A percentile compares a stretch with the other conserved stretches of the same genome.
Conservation (phyloP, 352 stramenopile genomes). For the Pythium angustatum region DNA sequence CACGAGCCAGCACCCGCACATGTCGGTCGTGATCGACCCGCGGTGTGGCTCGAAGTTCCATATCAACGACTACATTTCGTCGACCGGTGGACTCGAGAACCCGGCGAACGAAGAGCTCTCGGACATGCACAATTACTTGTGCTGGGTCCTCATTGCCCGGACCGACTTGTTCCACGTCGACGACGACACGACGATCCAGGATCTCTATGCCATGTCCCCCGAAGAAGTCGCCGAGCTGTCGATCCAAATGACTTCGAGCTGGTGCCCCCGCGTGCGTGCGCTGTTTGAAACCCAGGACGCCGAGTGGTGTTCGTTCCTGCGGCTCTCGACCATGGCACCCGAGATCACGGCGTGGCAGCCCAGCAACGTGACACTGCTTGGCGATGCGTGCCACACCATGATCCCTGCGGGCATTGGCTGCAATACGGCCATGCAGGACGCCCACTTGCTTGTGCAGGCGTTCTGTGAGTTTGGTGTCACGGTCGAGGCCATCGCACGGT, state of each 20-base stretch:
- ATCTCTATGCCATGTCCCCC: conserved; percentile 50
- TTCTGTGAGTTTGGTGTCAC: conserved; percentile 48
- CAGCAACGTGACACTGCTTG: conserved; percentile 51
- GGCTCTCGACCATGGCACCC: conserved; percentile 61
- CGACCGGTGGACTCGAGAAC: conserved; percentile 17
- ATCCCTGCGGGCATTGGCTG: conserved; percentile 54
- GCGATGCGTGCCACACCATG: conserved; percentile 70
- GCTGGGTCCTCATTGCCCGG: conserved; percentile 59
- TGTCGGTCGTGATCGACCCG: conserved; percentile 65
- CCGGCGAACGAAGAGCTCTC: conserved; percentile 25
- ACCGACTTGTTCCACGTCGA: conserved; percentile 44
- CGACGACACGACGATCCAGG: conserved; percentile 32
- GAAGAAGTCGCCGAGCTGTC: conserved; percentile 50
- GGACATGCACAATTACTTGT: conserved; percentile 57
- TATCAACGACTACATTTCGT: conserved; percentile 35
- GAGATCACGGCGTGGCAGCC: conserved; percentile 55
- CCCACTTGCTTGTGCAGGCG: conserved; percentile 36
- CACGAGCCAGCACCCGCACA: conserved; percentile 41
- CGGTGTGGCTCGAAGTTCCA: conserved; percentile 38
- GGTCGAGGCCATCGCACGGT: conserved; percentile 50
- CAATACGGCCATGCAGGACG: conserved; percentile 63
- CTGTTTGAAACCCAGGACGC: conserved; percentile 46
- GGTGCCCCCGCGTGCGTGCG: conserved; percentile 46
- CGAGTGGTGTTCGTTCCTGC: conserved; percentile 61
- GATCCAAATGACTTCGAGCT: conserved; percentile 51